Evolutionary conservation across 108 stramenopile genomes (phyloP), one percentile per base, ranked within the genome.

Genomic region (Skeletonema menzelii): DNA sequence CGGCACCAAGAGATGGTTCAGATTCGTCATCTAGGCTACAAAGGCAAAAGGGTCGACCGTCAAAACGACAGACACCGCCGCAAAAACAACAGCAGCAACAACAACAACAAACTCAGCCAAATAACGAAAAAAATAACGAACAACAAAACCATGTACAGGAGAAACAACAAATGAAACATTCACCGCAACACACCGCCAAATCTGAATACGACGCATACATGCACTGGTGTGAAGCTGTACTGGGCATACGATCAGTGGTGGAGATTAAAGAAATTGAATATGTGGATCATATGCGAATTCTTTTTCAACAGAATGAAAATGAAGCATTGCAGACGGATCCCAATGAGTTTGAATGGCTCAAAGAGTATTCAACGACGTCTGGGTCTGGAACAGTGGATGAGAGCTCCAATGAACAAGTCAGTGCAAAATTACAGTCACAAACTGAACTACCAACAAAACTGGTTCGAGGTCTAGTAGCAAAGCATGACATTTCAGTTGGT

Each of bases 401-500:
- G 8, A 35, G 15, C 26, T n/a, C 35, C 60, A 40, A 30, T 47
- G 14, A 65, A 26, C 27, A 73, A 8, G 38, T 61, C 22, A 55
- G 38, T 4, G 37, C 20, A 12, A 70, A 53, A 17, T 17, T 15
- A 38, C 56, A 5, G 8, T 40, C 42, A 47, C 20, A 40, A 15
- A 0, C 40, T 55, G 53, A 30, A 31, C 20, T 80, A n/a, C 71
- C 77, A 53, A 80, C 69, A 4, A 80, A 86, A 24, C 56, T 64
- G 2, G 88, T 91, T 17, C 79, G 93, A 59, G 93, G 93, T 27
- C 59, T 94, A 57, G 88, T 86, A 20, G 93, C 93, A 24, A 75
- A 82, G 40, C 71, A 73, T 42, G 73, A 88, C 32, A 86, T 94
- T 40, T 14, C 66, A 40, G 46, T 58, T 2, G 93, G 93, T 15